Evolutionary conservation across 805 yeast genomes (phyloP).

Genomic region (Spathaspora gorwiae): DNA sequence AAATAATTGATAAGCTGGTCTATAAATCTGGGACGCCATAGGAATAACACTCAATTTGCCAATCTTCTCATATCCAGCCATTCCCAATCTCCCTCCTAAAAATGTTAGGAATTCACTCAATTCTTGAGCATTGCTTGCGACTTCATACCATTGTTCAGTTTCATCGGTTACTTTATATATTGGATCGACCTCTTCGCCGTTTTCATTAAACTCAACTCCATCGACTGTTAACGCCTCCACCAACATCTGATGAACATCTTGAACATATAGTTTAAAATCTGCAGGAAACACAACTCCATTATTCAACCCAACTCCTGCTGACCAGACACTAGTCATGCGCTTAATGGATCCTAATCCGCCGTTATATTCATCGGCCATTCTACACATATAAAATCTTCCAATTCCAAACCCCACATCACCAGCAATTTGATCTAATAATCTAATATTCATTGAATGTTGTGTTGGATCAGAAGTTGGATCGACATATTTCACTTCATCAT

Average conservation of each 20-base stretch:
- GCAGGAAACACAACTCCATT: slow-evolving; percentile 14
- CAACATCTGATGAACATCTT: slow-evolving; percentile 34
- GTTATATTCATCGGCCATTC: slow-evolving; percentile 29
- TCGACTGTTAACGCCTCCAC: slow-evolving; percentile 19
- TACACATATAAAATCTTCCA: slow-evolving; percentile 36
- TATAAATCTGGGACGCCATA: slow-evolving; percentile 2
- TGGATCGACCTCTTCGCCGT: slow-evolving; percentile 23
- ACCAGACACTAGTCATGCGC: slow-evolving; percentile 26
- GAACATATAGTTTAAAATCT: slow-evolving; percentile 36
- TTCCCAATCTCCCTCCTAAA: slow-evolving; percentile 19
- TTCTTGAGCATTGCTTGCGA: slow-evolving; percentile 29
- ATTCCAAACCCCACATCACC: slow-evolving; percentile 39
- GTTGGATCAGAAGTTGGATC: slow-evolving; percentile 38
- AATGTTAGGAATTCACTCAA: slow-evolving; percentile 22
- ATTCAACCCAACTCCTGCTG: slow-evolving; percentile 6
- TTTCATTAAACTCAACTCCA: slow-evolving; percentile 32
- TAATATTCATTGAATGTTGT: slow-evolving; percentile 25
- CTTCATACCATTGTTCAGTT: slow-evolving; percentile 27
- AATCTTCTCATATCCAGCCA: neutral
- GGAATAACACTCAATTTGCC: slow-evolving; percentile 3
- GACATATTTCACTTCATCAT: slow-evolving; percentile 22
- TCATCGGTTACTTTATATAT: slow-evolving; percentile 2
- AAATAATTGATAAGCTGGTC: slow-evolving; percentile 16
- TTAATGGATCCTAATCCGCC: slow-evolving; percentile 36
- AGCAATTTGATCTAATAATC: slow-evolving; percentile 31